phyloP scores from a whole-genome alignment of 495 filamentous ascomycete genomes.

The Annulohypoxylon nitens region DNA sequence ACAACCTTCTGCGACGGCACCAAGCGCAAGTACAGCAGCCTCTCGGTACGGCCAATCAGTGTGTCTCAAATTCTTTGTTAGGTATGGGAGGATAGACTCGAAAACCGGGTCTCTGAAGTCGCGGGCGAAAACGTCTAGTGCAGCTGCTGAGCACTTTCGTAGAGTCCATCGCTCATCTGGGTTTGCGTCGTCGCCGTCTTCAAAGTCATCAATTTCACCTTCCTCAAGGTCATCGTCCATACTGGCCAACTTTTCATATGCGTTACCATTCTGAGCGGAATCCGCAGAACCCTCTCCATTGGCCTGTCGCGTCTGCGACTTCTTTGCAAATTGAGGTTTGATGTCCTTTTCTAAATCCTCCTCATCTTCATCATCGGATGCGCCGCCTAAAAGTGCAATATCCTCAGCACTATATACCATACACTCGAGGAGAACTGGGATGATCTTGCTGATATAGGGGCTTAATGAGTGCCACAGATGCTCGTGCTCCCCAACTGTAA shows the following conservation, averaged over 20 bases:
- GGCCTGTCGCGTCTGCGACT: constrained; percentile 63
- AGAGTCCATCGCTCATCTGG: constrained; percentile 96
- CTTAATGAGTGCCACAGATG: constrained; percentile 77
- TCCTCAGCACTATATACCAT: constrained; percentile 99
- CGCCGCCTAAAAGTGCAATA: constrained; percentile 82
- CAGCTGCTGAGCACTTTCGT: constrained; percentile 96
- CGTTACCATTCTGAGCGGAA: constrained; percentile 62
- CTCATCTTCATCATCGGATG: constrained; percentile 89
- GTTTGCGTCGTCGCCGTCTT: constrained; percentile 79
- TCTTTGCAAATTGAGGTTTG: constrained; percentile 91
- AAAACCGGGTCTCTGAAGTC: constrained; percentile 92
- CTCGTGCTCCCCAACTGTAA: constrained; percentile 89
- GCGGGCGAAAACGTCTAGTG: constrained; percentile 91
- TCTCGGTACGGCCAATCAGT: constrained; percentile 93
- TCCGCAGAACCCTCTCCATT: constrained; percentile 68
- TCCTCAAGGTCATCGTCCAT: constrained; percentile 86
- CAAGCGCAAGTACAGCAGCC: constrained; percentile 93
- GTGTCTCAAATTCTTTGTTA: constrained; percentile 90
- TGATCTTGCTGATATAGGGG: constrained; percentile 84
- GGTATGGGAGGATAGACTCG: constrained; percentile 88
- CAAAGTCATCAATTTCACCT: constrained; percentile 87
- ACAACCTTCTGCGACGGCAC: constrained; percentile 95
- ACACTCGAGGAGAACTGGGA: constrained; percentile 90
- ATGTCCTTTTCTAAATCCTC: constrained; percentile 94
- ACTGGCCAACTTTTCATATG: constrained; percentile 62